Percentiles rank a stretch among this genome's conserved stretches.
These are phyloP conservation scores for Begonia peltatifolia DNA, from an alignment of 306 rosid species.

Conservation along the genomic window DNA sequence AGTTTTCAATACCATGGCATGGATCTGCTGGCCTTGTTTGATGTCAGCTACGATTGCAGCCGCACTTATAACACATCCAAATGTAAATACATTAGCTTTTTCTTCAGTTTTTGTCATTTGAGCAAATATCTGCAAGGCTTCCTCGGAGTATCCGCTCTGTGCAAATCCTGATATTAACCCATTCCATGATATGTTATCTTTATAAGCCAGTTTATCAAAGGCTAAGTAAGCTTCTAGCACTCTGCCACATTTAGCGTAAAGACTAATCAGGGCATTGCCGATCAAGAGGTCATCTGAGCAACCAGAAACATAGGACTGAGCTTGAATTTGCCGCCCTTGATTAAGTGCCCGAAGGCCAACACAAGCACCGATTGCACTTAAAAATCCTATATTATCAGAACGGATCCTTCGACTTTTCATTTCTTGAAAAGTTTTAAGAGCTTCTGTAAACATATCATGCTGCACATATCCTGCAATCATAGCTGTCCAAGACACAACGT, in stretches of 20 bases:
- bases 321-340: constrained; percentile 74
- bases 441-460: constrained; percentile 48
- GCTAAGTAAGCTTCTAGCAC: constrained; percentile 44
- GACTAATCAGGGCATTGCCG: constrained; percentile 74
- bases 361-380: constrained; percentile 78
- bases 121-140: constrained; percentile 50
- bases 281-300: constrained; percentile 56
- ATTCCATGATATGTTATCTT: constrained; percentile 72
- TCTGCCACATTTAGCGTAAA: constrained; percentile 74
- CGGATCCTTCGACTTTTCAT: constrained; percentile 53
- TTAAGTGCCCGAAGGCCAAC: constrained; percentile 62
- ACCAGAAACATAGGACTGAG: constrained; percentile 57
- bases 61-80: constrained; percentile 69
- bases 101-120: constrained; percentile 46
- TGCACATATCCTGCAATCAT: constrained; percentile 80
- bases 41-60: constrained; percentile 55
- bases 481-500: constrained; percentile 80
- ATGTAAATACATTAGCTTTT: constrained; percentile 57
- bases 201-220: constrained; percentile 40
- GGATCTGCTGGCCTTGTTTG: constrained; percentile 62
- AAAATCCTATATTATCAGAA: constrained; percentile 65
- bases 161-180: constrained; percentile 68
- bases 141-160: constrained; percentile 63
- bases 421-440: constrained; percentile 55
- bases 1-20: constrained; percentile 58